Conservation (phyloP, 2,329 filamentous ascomycete genomes). For the Aureobasidium lini region DNA sequence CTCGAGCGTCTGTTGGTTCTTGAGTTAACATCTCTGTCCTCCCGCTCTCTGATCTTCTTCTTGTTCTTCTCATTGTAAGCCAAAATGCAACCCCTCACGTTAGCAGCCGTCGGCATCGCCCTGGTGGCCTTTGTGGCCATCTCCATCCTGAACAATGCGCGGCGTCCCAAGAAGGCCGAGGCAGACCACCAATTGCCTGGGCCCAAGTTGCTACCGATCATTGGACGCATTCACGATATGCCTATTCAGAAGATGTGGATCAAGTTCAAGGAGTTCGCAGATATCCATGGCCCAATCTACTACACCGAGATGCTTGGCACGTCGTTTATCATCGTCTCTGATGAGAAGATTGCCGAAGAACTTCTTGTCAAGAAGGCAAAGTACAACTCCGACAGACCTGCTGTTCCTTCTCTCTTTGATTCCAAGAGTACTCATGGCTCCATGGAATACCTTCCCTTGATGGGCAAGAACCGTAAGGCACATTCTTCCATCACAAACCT, state of each 20-base stretch:
- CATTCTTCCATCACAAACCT: neutral
- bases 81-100: conserved; percentile 35
- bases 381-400: conserved; percentile 45
- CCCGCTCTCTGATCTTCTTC: neutral
- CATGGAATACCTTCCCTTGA: conserved; percentile 50
- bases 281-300: conserved; percentile 29
- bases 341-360: conserved; percentile 47
- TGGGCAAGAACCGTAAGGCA: conserved; percentile 48
- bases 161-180: conserved; percentile 29
- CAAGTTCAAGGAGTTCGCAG: conserved; percentile 41
- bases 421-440: conserved; percentile 48
- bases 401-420: conserved; percentile 45
- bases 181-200: conserved; percentile 32
- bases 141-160: conserved; percentile 28
- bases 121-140: conserved; percentile 30
- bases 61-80: neutral
- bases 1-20: neutral
- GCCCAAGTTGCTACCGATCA: conserved; percentile 30
- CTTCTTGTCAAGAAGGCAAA: conserved; percentile 46
- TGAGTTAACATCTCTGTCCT: conserved; percentile 10
- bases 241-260: conserved; percentile 46
- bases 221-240: conserved; percentile 39
- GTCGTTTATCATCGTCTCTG: conserved; percentile 43
- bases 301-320: conserved; percentile 31
- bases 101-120: conserved; percentile 30